Evolutionary conservation across 306 rosid genomes (phyloP), one percentile per base, ranked within the genome.

Genomic region (Alnus glutinosa): DNA sequence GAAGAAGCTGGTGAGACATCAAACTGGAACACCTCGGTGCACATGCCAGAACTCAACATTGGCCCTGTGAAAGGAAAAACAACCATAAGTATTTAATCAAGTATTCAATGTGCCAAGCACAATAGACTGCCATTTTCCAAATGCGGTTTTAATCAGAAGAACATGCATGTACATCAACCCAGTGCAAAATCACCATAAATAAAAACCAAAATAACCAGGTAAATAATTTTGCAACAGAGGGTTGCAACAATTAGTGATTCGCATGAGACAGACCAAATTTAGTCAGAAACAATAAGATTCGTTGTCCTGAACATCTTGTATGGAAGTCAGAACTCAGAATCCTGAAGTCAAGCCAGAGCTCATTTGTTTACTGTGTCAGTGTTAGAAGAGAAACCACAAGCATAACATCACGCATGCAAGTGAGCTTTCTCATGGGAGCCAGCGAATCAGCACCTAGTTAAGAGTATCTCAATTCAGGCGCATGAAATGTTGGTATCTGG

Each of bases 1-100:
- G 81, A 47, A 12, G 86, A 71, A 71, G 88, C 81, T 47, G 96
- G 90, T 2, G 94, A 96, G 58, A 77, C 89, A 71, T 96, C 97
- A 73, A 96, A 96, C 88, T 91, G 99, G 75, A 96, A 96, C 82
- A 93, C 97, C 85, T 96, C 99, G 8, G 96, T 93, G 89, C 99
- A 96, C 94, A 87, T 83, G 73, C 99, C 99, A 42, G 99, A 96
- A 79, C 99, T 91, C 90, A 96, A 76, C 94, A 96, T 80, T 54
- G 99, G 96, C 19, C 96, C 99, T 91, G 85, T 80, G 87, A 54
- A 77, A 82, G 49, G n/a, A 71, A 79, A 71, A 72, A 77, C 77
- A 77, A 71, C 52, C 75, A 55, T 83, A 51, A 81, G 81, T 30
- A 50, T 57, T 30, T 55, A 32, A 76, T 39, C 14, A 77, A 54